Evolutionary conservation across 495 filamentous ascomycete genomes (phyloP), one percentile per base, ranked within the genome.

Genomic region (Neurospora sp.): DNA sequence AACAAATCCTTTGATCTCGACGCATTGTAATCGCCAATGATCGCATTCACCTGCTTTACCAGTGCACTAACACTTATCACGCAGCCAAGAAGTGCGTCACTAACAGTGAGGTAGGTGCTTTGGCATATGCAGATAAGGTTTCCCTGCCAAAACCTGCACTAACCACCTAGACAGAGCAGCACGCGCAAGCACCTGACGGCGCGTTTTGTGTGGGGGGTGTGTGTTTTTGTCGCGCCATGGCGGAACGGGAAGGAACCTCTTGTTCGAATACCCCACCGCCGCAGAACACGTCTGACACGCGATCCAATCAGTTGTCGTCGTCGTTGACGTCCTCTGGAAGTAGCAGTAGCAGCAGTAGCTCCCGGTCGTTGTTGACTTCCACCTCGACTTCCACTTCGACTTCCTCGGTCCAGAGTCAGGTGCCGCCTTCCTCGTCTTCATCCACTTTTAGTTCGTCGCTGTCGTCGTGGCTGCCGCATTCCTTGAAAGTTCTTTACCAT

Each of bases 151-250:
- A 35, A 37, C 27, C 54, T 35, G 27, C 54, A 37, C 54, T 66
- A 66, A 18, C 14, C 54, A 0, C 54, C 3, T 66, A 66, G 54
- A 4, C 1, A 0, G 9, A 4, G 5, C 27, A 3, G 54, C 12
- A 62, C 54, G 54, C 54, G 54, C 54, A 66, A 71, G 39, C 77
- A 79, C 75, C 77, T 79, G 78, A 79, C 74, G 73, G 39, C 79
- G 79, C 79, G 77, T 78, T 66, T 37, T 20, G 39, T 40, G 18
- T 60, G 54, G 54, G 44, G 54, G 54, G 11, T 31, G 12, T 66
- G 54, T 66, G 27, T 66, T 35, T 66, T 66, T 37, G 23, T 62
- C 54, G 54, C 54, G 54, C 54, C 23, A 66, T 66, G 54, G 54
- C 54, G 6, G 54, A 66, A 66, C 54, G 27, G 27, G 54, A 66